Percentiles rank a stretch among this genome's conserved stretches.
These are phyloP conservation scores for Pythium catenulatum DNA, from an alignment of 352 stramenopile genomes.

Conservation along the genomic window DNA sequence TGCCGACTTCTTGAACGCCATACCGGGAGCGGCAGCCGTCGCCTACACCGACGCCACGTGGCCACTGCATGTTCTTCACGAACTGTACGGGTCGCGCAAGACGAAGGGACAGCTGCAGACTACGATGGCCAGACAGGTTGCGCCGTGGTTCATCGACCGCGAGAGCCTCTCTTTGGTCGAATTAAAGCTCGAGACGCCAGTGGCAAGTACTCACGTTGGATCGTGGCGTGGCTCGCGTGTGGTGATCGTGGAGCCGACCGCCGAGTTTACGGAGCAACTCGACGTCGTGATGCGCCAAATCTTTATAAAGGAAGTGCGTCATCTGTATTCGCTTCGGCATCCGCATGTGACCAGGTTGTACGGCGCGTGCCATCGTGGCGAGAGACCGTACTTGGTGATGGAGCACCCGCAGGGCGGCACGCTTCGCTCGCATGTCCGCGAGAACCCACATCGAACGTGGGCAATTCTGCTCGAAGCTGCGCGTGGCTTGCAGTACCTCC, in stretches of 20 bases:
- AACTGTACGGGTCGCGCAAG: too few species aligned
- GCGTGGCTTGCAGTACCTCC: constrained; percentile 81
- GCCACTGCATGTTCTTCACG: too few species aligned
- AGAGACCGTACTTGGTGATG: neutral
- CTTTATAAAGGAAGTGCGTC: neutral
- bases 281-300: neutral
- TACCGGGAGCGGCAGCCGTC: neutral
- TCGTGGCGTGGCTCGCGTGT: neutral
- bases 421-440: neutral
- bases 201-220: neutral
- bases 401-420: neutral
- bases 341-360: neutral
- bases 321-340: neutral
- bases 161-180: neutral
- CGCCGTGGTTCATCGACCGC: neutral
- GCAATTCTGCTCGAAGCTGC: constrained; percentile 63
- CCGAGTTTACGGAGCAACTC: too few species aligned
- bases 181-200: neutral
- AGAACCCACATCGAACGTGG: constrained; percentile 47
- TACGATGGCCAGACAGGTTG: too few species aligned
- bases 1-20: neutral
- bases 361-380: neutral
- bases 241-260: neutral
- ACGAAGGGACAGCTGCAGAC: too few species aligned
- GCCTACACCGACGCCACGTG: too few species aligned